These are phyloP conservation scores for Leishmania gerbilli DNA, from an alignment of 208 protist genomes.

Conservation along the genomic window DNA sequence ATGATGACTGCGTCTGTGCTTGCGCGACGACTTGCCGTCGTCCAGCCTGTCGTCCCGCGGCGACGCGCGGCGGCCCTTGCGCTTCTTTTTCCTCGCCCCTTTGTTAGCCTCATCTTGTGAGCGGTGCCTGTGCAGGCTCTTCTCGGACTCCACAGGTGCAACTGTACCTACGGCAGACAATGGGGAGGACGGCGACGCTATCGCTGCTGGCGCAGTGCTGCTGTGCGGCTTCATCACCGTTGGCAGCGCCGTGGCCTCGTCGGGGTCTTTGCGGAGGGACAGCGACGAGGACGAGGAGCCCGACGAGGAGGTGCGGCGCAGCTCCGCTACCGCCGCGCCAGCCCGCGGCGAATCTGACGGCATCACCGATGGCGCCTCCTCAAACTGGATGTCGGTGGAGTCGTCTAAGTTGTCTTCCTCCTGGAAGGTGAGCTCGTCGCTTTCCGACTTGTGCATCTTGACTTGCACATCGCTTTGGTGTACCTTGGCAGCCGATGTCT, in stretches of 20 bases:
- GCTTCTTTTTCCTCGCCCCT: constrained; percentile 15
- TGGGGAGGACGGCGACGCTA: not conserved
- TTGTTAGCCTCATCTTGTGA: constrained; percentile 5
- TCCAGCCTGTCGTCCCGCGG: not conserved
- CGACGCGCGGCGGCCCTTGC: not conserved
- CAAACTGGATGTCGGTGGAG: constrained; percentile 32
- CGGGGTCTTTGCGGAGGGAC: constrained; percentile 36
- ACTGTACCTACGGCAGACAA: not conserved
- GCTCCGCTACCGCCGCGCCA: not conserved
- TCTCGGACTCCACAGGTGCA: constrained; percentile 9
- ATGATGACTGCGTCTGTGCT: constrained; percentile 3
- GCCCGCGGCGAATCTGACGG: not conserved
- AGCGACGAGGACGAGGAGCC: constrained; percentile 18
- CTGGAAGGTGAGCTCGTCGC: constrained; percentile 16
- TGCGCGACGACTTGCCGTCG: not conserved
- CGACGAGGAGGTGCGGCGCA: not conserved
- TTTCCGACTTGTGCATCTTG: not conserved
- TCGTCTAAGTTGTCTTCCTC: constrained; percentile 10
- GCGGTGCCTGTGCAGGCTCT: constrained; percentile 9
- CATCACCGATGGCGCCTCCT: constrained; percentile 17
- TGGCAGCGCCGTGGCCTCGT: constrained; percentile 32
- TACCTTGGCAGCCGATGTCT: constrained; percentile 17
- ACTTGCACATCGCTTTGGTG: not conserved
- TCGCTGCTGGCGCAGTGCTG: not conserved
- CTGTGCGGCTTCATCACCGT: not conserved